Base-by-base conservation (phyloP, 2,329 filamentous ascomycete genomes). In the Cladosporium halotolerans region DNA sequence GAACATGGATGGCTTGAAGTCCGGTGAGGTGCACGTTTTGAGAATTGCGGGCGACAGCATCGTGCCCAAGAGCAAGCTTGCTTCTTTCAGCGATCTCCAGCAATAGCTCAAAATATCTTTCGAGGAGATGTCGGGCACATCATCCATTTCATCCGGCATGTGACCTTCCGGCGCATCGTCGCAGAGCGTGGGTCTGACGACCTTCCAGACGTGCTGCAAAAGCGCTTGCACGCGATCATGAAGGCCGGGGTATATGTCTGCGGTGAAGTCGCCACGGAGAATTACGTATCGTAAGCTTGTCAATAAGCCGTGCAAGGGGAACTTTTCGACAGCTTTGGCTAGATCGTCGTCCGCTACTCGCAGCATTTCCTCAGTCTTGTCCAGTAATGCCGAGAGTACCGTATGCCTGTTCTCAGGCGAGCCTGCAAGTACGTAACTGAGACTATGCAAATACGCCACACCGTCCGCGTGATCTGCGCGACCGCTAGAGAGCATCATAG, bases 81-180 rank as follows among this genome's bases (percentile, higher is more conserved):
- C 89, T 71, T 99, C 93, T 57, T 96, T 92, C n/a, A 96, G 77
- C 5, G 90, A 89, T 62, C 93, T 83, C 79, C 96, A 99, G 57
- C 90, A 96, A 68, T 93, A 99, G 59, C 92, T 97, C 44, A 99
- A 72, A 14, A 95, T 79, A 62, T 95, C 89, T 66, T 96, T 97
- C 0, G 89, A 90, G 48, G 87, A 85, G 2, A 89, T 77, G 1
- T 84, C 86, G 4, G 85, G 79, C 13, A 81, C 73, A 33, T 86
- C 84, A 38, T 87, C 85, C n/a, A 89, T 69, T 23, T 92, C 88
- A 48, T 91, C 83, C 0, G 85, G 86, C 3, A 89, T 74, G 67
- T 93, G 85, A 0, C 92, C 92, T 71, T 99, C 93, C 0, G 95
- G 93, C 1, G 93, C 95, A 70, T 96, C 93, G 58, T 95, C 86